A percentile compares a stretch with the other conserved stretches of the same genome.
Conservation (phyloP, 345 rosid species). For the Arabis alpina region DNA sequence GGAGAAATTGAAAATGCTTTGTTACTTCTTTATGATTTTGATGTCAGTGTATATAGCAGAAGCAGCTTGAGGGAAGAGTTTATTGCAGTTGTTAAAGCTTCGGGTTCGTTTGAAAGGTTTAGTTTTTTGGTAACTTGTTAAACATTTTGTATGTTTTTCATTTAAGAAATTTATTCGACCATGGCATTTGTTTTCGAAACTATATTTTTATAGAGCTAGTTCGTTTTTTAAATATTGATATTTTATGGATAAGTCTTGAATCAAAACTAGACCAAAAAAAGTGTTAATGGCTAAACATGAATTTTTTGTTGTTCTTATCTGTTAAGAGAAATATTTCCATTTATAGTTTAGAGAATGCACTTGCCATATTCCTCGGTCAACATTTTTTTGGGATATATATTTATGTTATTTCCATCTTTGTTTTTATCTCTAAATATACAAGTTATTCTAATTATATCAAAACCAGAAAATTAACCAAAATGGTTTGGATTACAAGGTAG, state of each 20-base stretch:
- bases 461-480: background rate
- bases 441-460: background rate
- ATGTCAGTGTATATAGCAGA: slow-evolving; percentile 37
- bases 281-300: too few species aligned
- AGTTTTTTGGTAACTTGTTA: slow-evolving; percentile 25
- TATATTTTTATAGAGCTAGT: too few species aligned
- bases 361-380: slow-evolving; percentile 24
- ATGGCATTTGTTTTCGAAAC: slow-evolving; percentile 1
- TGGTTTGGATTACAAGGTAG: background rate
- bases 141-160: slow-evolving; percentile 22
- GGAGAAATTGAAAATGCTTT: slow-evolving; percentile 10
- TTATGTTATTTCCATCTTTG: background rate
- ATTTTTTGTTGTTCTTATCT: background rate
- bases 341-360: background rate
- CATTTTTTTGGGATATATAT: background rate
- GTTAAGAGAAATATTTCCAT: background rate
- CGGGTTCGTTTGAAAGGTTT: slow-evolving; percentile 28
- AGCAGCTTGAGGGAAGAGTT: slow-evolving; percentile 9
- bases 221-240: too few species aligned
- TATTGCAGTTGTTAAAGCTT: slow-evolving; percentile 10
- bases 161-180: background rate
- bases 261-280: too few species aligned
- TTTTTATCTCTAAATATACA: background rate
- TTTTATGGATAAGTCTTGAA: too few species aligned
- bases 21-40: slow-evolving; percentile 19